Evolutionary conservation across 306 rosid genomes (phyloP), one percentile per base, ranked within the genome.

Genomic region (Trichosanthes cucumerina): DNA sequence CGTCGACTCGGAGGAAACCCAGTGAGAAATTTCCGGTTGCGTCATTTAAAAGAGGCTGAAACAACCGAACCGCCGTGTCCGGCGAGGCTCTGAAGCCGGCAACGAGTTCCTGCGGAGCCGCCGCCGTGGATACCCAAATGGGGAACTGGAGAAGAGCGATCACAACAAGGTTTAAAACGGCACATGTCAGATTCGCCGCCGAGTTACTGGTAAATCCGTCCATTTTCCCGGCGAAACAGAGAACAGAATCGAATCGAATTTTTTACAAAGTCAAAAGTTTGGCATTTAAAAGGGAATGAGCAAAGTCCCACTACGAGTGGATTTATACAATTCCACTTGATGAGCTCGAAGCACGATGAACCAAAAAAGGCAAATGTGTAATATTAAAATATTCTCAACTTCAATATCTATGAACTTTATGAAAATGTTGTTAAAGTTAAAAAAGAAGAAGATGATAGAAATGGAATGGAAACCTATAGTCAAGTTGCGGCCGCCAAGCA

Each of bases 1-100:
- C 73, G 58, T 85, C 81, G 34, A 80, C 78, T 15, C 96, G 94
- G 89, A 91, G 96, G 84, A 95, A 90, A 11, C 97, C 93, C 4
- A 95, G 77, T 0, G 98, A 91, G 83, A 95, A 89, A 65, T 91
- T 91, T 0, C 86, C 90, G 0, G 66, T 82, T 4, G 86, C 72
- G 72, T 95, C 98, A 28, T 2, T 66, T 38, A 95, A 88, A 57
- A 95, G 57, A 5, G 96, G 31, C 57, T 92, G 96, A 84, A 95
- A 95, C 65, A 92, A 47, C 7, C 86, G 3, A 39, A 82, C 49
- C 46, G 89, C 66, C 12, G 89, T 75, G 57, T 86, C 79, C 7
- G 93, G 93, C 12, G 75, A 18, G 26, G 86, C 85, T 24, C 83
- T 79, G 86, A 92, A 95, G 74, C 96, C 97, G 52, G 0, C 66